Conservation (phyloP, 148 eudicot genomes). For the Rhododendron simsii region DNA sequence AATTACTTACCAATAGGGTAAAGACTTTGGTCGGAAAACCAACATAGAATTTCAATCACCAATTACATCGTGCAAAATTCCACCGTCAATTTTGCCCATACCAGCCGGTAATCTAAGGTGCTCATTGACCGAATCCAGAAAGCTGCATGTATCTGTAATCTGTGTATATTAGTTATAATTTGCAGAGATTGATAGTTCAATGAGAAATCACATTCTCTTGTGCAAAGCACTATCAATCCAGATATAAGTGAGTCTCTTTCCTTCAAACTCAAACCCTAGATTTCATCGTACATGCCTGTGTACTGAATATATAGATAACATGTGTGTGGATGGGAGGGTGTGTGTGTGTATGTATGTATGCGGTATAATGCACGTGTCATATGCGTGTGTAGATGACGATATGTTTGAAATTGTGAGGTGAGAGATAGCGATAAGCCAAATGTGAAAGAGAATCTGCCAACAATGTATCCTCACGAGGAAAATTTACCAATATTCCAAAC, state of each 20-base stretch:
- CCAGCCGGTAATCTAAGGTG: too few relatives aligned
- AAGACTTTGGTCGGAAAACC: too few relatives aligned
- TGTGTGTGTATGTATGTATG: not conserved
- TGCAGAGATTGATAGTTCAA: too few relatives aligned
- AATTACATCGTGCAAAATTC: too few relatives aligned
- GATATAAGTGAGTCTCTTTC: not conserved
- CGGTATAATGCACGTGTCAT: not conserved
- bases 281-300: not conserved
- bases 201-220: too few relatives aligned
- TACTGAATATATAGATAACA: not conserved
- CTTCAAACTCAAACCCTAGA: not conserved
- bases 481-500: not conserved
- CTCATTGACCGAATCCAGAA: too few relatives aligned
- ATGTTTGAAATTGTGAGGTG: constrained; percentile 38
- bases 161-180: too few relatives aligned
- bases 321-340: not conserved
- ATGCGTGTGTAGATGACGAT: not conserved
- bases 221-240: too few relatives aligned
- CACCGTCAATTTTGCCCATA: too few relatives aligned
- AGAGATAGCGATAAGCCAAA: constrained; percentile 56
- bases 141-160: too few relatives aligned
- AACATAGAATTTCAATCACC: too few relatives aligned
- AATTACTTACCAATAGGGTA: too few relatives aligned
- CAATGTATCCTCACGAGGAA: constrained; percentile 16
- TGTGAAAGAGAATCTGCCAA: constrained; percentile 71